Base-by-base conservation (phyloP, 441 rosid species). In the Gossypium davidsonii region DNA sequence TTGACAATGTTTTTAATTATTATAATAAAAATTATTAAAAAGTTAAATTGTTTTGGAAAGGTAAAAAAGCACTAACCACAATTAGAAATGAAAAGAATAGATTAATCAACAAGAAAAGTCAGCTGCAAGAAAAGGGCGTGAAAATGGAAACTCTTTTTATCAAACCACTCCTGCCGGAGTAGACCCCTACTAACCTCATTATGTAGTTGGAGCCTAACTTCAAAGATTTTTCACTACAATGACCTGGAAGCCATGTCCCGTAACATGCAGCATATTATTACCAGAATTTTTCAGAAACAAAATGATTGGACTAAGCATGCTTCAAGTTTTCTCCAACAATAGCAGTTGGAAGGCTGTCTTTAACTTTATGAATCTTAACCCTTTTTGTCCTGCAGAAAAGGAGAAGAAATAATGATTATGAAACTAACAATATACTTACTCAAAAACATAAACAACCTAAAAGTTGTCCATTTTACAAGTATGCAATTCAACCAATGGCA, bases 361-460 rank as follows among this genome's bases (percentile, higher is more conserved):
- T 26, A 57, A 34, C 42, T 49, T 72, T 71, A 25, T 20, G 79
- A 56, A 73, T 73, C 71, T 65, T 52, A 55, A 25, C 15, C 74
- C 67, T 79, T 73, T 86, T 80, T 64, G 44, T 58, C 79, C 88
- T 86, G 85, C 71, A 79, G 77, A 39, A 65, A 53, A 44, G n/a
- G 23, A 1, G 49, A 52, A 69, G 20, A 70, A 21, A 60, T 52
- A 67, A 6, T 25, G 64, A 6, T 25, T n/a, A 51, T 23, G 44
- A 59, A 46, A 67, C 49, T 15, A 60, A 55, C 14, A 46, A 59
- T 60, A 28, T 48, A 17, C 20, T 56, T 46, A 39, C 17, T 2
- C 14, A 55, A 57, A 34, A 23, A 63, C 37, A 34, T 31, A 46
- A 14, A 11, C 56, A 3, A 59, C 58, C 15, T 25, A 20, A 48